Evolutionary conservation across 1,139 yeast genomes (phyloP), one percentile per base, ranked within the genome.

Genomic region (Zygosaccharomyces pseudobailii): DNA sequence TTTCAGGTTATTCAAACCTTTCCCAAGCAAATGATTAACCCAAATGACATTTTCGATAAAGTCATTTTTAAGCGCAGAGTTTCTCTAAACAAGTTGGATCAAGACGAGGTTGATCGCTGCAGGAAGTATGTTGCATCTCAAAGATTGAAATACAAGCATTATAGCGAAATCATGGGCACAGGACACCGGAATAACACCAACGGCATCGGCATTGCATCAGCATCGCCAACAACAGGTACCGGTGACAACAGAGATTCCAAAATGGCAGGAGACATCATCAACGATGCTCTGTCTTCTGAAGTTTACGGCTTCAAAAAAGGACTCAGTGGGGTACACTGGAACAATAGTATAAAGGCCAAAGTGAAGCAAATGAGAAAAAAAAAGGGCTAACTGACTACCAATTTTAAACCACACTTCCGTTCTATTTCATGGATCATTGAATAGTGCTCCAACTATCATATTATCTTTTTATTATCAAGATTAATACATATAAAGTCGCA

Each of bases 1-100:
- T 90, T 90, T 61, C 97, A 90, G 67, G 73, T 82, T 42, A 78
- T 92, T 60, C 98, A 92, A 65, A 82, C 84, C 53, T 79, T 76
- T 37, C 98, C 98, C 5, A 86, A 84, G 56, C 70, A 75, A 27
- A 63, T 88, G 20, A 58, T 86, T 3, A 88, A 90, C 63, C 89
- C 95, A 0, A 79, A 83, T 52, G 66, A 68, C 4, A 71, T 92
- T 43, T 74, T 92, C 59, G 90, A 84, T 55, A 74, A 79, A 49
- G 84, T 95, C 56, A 72, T 72, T 34, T 87, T 84, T 67, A 83
- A 83, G 55, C 80, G 84, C 48, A 75, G 85, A 33, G 81, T 86
- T 24, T 87, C 90, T 1, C 81, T 81, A 62, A 89, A 87, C 10
- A 82, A 82, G 47, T 69, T 88, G 25, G 80, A 89, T 3, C 96